These are phyloP conservation scores for Colletotrichum sp. DNA, from an alignment of 2,329 filamentous ascomycete genomes.

Conservation along the genomic window DNA sequence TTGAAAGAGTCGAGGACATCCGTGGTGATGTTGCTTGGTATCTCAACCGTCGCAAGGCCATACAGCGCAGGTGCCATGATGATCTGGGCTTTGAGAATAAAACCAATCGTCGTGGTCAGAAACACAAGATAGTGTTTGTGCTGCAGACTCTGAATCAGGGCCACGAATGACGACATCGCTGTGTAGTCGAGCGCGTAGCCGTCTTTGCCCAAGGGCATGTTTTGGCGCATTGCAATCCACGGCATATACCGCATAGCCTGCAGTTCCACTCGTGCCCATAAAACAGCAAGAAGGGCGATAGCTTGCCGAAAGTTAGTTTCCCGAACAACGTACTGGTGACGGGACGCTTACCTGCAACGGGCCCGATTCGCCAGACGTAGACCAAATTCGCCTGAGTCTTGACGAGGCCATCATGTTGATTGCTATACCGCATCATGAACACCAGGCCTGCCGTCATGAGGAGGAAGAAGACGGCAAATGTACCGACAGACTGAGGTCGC, in stretches of 20 bases:
- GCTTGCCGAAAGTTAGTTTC: background rate
- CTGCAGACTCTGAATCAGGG: background rate
- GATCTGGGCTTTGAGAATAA: background rate
- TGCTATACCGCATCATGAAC: background rate
- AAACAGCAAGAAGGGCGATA: background rate
- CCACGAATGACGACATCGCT: background rate
- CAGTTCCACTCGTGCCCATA: slow-evolving; percentile 3
- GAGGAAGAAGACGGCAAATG: background rate
- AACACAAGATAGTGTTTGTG: background rate
- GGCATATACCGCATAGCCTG: slow-evolving; percentile 8
- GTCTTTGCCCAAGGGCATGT: background rate
- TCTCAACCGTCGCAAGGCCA: background rate
- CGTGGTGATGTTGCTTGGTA: background rate
- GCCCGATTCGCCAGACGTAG: background rate
- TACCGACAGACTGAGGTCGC: background rate
- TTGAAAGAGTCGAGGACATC: background rate
- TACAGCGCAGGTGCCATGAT: background rate
- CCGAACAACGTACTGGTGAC: background rate
- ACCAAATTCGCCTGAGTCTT: background rate
- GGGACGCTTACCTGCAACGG: background rate
- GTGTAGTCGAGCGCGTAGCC: background rate
- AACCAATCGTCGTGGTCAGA: background rate
- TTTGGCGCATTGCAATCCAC: background rate
- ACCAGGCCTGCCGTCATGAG: background rate
- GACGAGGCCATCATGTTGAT: background rate